Evolutionary conservation across 306 rosid genomes (phyloP).

Genomic region (Inga leiocalycina): DNA sequence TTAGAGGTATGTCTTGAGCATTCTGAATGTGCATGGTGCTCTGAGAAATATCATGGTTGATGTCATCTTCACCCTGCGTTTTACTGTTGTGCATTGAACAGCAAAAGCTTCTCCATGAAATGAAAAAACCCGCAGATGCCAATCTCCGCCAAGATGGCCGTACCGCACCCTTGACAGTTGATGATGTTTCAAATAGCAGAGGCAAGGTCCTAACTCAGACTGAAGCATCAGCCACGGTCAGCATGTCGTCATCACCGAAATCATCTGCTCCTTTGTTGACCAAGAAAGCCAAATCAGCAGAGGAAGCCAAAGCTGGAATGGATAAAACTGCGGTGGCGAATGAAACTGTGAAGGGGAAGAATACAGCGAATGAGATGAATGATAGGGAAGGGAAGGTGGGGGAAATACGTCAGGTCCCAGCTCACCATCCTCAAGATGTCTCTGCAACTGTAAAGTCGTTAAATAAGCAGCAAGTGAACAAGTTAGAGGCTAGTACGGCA

Average conservation of each 20-base stretch:
- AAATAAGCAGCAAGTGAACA: slow-evolving; percentile 45
- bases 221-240: slow-evolving; percentile 47
- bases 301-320: slow-evolving; percentile 42
- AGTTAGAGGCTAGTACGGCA: slow-evolving; percentile 45
- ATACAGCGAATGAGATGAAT: slow-evolving; percentile 30
- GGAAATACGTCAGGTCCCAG: slow-evolving; percentile 31
- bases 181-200: slow-evolving; percentile 33
- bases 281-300: slow-evolving; percentile 68
- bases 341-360: slow-evolving; percentile 42
- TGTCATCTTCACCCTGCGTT: slow-evolving; percentile 29
- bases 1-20: slow-evolving; percentile 65
- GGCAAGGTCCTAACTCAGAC: slow-evolving; percentile 36
- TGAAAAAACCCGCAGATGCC: slow-evolving; percentile 40
- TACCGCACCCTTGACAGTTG: slow-evolving; percentile 38
- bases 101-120: slow-evolving; percentile 72
- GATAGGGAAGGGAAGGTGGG: slow-evolving; percentile 45
- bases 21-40: slow-evolving; percentile 3
- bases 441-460: slow-evolving; percentile 42
- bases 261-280: slow-evolving; percentile 59
- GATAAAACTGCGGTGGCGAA: slow-evolving; percentile 30
- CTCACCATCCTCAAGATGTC: slow-evolving; percentile 37
- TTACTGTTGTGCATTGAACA: slow-evolving; percentile 36
- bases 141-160: slow-evolving; percentile 35
- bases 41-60: slow-evolving; percentile 11
- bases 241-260: slow-evolving; percentile 44